A percentile compares a stretch with the other conserved stretches of the same genome.
phyloP scores from a whole-genome alignment of 768 basidiomycete genomes.

The Rhizopogon roseolus region DNA sequence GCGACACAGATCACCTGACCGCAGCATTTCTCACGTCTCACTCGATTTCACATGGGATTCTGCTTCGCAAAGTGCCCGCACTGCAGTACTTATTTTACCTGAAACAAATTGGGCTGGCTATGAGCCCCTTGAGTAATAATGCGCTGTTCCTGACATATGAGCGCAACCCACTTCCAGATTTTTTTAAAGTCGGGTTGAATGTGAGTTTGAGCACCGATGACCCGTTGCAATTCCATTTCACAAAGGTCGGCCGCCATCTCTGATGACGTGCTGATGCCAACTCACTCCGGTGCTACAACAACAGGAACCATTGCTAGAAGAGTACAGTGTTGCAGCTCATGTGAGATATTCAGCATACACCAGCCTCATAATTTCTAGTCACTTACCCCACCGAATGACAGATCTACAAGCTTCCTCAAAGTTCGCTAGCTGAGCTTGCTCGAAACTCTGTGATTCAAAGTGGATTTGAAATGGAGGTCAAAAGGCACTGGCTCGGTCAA shows the following conservation, averaged over 20 bases:
- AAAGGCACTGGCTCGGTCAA: slow-evolving; percentile 92
- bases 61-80: slow-evolving; percentile 95
- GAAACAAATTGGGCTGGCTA: slow-evolving; percentile 96
- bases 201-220: slow-evolving; percentile 96
- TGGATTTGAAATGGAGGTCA: slow-evolving; percentile 98
- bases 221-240: slow-evolving; percentile 96
- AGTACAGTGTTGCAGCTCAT: slow-evolving; percentile 97
- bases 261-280: not conserved
- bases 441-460: slow-evolving; percentile 95
- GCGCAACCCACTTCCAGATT: slow-evolving; percentile 94
- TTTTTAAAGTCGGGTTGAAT: slow-evolving; percentile 94
- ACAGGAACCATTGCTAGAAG: slow-evolving; percentile 91
- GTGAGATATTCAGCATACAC: slow-evolving; percentile 36
- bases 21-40: slow-evolving; percentile 96
- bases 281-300: not conserved
- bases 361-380: not conserved
- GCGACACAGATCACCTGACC: slow-evolving; percentile 95
- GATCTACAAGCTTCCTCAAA: slow-evolving; percentile 96
- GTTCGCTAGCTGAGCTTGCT: slow-evolving; percentile 93
- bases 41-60: slow-evolving; percentile 98
- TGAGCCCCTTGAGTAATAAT: slow-evolving; percentile 98
- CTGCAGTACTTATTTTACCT: slow-evolving; percentile 97
- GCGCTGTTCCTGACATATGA: slow-evolving; percentile 96
- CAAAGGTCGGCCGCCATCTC: slow-evolving; percentile 60
- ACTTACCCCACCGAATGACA: slow-evolving; percentile 25